These are phyloP conservation scores for Xylaria sp. DNA, from an alignment of 2,329 filamentous ascomycete genomes.

Conservation along the genomic window DNA sequence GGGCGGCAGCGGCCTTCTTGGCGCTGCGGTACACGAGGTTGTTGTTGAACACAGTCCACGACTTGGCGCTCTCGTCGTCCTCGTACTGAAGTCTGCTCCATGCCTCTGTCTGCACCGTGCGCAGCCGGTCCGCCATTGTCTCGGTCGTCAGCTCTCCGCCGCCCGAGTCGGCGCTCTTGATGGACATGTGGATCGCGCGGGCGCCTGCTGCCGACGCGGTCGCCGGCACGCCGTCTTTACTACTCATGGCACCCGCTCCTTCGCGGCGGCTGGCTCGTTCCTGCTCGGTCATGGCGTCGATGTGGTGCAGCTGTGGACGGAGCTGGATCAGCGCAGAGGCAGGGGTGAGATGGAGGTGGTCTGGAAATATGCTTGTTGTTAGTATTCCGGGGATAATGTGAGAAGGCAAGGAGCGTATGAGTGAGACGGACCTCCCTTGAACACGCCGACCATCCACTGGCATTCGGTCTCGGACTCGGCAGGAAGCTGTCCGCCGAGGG, in stretches of 20 bases:
- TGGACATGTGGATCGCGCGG: slow-evolving; percentile 85
- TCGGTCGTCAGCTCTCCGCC: slow-evolving; percentile 72
- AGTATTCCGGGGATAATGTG: slow-evolving; percentile 22
- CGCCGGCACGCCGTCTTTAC: slow-evolving; percentile 38
- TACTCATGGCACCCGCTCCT: slow-evolving; percentile 45
- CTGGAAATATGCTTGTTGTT: slow-evolving; percentile 55
- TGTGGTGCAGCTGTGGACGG: slow-evolving; percentile 89
- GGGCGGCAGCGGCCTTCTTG: slow-evolving; percentile 14
- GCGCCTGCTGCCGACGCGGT: slow-evolving; percentile 60
- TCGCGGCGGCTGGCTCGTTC: slow-evolving; percentile 61
- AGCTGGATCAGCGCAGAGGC: slow-evolving; percentile 86
- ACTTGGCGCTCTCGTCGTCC: slow-evolving; percentile 79
- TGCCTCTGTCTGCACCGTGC: slow-evolving; percentile 79
- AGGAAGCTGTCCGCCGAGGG: slow-evolving; percentile 82
- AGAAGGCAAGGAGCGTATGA: background rate
- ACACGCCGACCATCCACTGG: slow-evolving; percentile 89
- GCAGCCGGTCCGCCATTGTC: slow-evolving; percentile 79
- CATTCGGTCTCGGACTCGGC: slow-evolving; percentile 73
- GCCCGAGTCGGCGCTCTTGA: slow-evolving; percentile 76
- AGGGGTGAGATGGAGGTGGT: slow-evolving; percentile 86
- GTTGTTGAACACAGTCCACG: slow-evolving; percentile 80
- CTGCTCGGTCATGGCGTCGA: slow-evolving; percentile 84
- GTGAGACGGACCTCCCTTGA: slow-evolving; percentile 74
- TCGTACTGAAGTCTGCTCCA: slow-evolving; percentile 85
- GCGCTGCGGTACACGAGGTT: slow-evolving; percentile 68